A percentile compares a stretch with the other conserved stretches of the same genome.
phyloP scores from a whole-genome alignment of 164 flowering plant species.

The Pachysandra terminalis region DNA sequence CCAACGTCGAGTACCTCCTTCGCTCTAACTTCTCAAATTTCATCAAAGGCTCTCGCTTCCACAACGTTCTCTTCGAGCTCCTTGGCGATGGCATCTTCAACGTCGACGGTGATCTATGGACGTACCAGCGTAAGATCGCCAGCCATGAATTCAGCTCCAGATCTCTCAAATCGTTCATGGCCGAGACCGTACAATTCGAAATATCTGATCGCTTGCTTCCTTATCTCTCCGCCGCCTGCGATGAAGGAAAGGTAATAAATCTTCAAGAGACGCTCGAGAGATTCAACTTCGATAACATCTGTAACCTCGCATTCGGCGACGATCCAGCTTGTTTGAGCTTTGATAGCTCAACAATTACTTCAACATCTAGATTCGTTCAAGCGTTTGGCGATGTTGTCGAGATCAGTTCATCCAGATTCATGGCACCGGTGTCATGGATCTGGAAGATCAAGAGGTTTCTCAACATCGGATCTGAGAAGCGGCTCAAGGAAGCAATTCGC shows the following conservation, averaged over 20 bases:
- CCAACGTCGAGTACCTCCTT: slow-evolving; percentile 37
- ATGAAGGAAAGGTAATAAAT: slow-evolving; percentile 20
- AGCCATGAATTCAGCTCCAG: slow-evolving; percentile 45
- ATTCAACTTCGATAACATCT: slow-evolving; percentile 40
- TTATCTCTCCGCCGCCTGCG: slow-evolving; percentile 15
- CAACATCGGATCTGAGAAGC: slow-evolving; percentile 36
- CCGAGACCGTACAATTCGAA: slow-evolving; percentile 25
- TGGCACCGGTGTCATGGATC: slow-evolving; percentile 24
- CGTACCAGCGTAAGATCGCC: slow-evolving; percentile 42
- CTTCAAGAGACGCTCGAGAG: slow-evolving; percentile 30
- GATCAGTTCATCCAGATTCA: slow-evolving; percentile 17
- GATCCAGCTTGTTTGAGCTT: slow-evolving; percentile 23
- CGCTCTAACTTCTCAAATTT: slow-evolving; percentile 41
- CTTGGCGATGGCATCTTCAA: slow-evolving; percentile 49
- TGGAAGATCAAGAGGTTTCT: slow-evolving; percentile 39
- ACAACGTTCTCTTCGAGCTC: slow-evolving; percentile 31
- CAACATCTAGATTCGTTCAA: slow-evolving; percentile 11
- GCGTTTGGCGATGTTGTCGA: slow-evolving; percentile 41
- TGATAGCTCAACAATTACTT: neutral
- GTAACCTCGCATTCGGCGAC: slow-evolving; percentile 44
- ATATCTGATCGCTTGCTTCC: slow-evolving; percentile 34
- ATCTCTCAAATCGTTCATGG: slow-evolving; percentile 38
- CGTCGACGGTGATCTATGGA: slow-evolving; percentile 40
- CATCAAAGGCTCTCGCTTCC: slow-evolving; percentile 43
- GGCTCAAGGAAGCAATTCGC: slow-evolving; percentile 20